Conservation (phyloP, 2,329 filamentous ascomycete genomes). For the Pseudonectria buxi region DNA sequence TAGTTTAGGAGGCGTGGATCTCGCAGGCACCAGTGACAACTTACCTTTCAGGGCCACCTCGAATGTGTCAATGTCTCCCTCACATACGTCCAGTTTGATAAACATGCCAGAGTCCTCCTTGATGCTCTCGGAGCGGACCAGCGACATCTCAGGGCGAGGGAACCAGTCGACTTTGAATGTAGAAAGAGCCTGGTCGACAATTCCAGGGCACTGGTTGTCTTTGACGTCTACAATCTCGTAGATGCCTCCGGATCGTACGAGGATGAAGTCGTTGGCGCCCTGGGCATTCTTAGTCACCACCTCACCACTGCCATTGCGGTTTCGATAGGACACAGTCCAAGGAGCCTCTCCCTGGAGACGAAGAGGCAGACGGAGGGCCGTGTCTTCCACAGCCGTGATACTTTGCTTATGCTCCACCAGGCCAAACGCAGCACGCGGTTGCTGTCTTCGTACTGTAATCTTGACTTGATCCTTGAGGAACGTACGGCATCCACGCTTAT, state of each 20-base stretch:
- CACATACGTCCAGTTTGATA: conserved; percentile 77
- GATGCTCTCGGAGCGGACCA: conserved; percentile 60
- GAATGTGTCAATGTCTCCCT: conserved; percentile 86
- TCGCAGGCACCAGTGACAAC: conserved; percentile 14
- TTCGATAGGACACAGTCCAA: conserved; percentile 74
- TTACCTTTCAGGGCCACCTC: conserved; percentile 73
- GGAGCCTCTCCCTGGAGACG: conserved; percentile 79
- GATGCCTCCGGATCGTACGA: conserved; percentile 59
- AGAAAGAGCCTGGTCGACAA: conserved; percentile 66
- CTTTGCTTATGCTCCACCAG: conserved; percentile 72
- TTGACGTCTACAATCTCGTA: conserved; percentile 75
- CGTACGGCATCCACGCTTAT: conserved; percentile 79
- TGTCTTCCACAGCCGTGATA: conserved; percentile 70
- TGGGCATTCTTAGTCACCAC: conserved; percentile 43
- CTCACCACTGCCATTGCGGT: conserved; percentile 47
- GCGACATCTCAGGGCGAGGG: conserved; percentile 63
- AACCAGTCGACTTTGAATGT: conserved; percentile 82
- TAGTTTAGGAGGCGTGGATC: conserved; percentile 22
- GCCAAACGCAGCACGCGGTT: conserved; percentile 80
- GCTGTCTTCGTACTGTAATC: conserved; percentile 80
- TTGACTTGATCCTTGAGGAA: conserved; percentile 78
- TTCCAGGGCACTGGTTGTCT: conserved; percentile 76
- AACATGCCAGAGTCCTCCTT: conserved; percentile 46
- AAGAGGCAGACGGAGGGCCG: conserved; percentile 67
- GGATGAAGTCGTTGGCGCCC: conserved; percentile 60